A percentile compares a stretch with the other conserved stretches of the same genome.
phyloP scores from a whole-genome alignment of 352 stramenopile species.

The Globisporangium mamillatum region DNA sequence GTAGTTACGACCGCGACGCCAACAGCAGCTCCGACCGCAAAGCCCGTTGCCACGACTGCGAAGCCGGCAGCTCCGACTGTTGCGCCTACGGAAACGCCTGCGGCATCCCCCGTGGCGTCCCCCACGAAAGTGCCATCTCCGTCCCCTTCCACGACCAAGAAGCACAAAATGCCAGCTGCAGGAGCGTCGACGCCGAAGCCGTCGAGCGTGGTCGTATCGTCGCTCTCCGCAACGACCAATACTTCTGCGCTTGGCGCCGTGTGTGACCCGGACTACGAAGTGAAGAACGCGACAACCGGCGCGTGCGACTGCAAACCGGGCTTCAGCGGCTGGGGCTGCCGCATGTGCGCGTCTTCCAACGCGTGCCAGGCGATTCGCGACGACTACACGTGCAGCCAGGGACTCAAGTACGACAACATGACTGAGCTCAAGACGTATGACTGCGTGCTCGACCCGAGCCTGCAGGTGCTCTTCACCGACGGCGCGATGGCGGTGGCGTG shows the following conservation, averaged over 20 bases:
- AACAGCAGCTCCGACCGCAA: constrained; percentile 6
- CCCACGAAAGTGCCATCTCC: constrained; percentile 5
- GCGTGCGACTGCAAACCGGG: constrained; percentile 52
- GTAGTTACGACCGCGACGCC: constrained; percentile 5
- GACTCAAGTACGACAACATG: constrained; percentile 47
- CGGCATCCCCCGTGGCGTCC: background rate
- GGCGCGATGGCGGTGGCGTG: constrained; percentile 61
- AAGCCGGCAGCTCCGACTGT: constrained; percentile 12
- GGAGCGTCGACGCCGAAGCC: constrained; percentile 45
- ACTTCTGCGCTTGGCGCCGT: background rate
- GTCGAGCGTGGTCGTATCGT: constrained; percentile 7
- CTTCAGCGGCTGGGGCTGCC: constrained; percentile 63
- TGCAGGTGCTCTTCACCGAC: constrained; percentile 65
- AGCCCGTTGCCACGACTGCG: constrained; percentile 14
- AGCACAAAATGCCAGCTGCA: constrained; percentile 5
- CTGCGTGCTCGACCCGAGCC: constrained; percentile 45
- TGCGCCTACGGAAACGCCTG: constrained; percentile 11
- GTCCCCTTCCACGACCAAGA: constrained; percentile 9
- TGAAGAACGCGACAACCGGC: constrained; percentile 46
- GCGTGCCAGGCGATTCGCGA: constrained; percentile 38
- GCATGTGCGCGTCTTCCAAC: constrained; percentile 42
- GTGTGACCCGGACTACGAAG: constrained; percentile 63
- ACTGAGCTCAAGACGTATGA: constrained; percentile 66
- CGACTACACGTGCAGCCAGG: constrained; percentile 42
- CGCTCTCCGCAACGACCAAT: constrained; percentile 8